Evolutionary conservation across 2,329 filamentous ascomycete genomes (phyloP), one percentile per base, ranked within the genome.

Genomic region (Hirsutella minnesotensis): DNA sequence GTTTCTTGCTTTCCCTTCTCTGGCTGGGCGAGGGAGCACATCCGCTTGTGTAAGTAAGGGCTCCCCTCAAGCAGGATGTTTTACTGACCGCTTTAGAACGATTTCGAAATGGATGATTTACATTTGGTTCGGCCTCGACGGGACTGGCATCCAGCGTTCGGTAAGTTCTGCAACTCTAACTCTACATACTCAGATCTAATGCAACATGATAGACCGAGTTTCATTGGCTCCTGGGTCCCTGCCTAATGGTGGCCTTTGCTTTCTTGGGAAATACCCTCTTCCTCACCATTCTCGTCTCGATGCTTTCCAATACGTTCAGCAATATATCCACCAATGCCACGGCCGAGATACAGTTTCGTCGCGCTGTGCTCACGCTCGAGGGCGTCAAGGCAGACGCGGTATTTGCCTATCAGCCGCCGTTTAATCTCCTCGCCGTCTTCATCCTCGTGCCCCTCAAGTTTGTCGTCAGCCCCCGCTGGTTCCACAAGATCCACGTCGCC

Each of bases 101-200:
- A 88, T 92, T 47, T 79, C 79, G 37, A 88, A 89, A 61, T 94
- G 86, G 86, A 90, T 94, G 85, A 74, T 92, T 2, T 92, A 84
- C 74, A 89, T 94, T 49, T 94, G 86, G 86, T 92, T 94, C 55
- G 86, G 86, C 2, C 74, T 94, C 2, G 86, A 92, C 52, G 86
- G 76, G 7, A 78, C 72, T 3, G 77, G 77, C 8, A 79, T 81
- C 35, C 69, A 77, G 39, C 60, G 68, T 49, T 76, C 75, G 44
- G 70, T 72, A 54, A 55, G 67, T 34, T 7, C 3, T 16, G 33
- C 15, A 3, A 12, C 30, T 13, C 10, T 31, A 12, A 12, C 13
- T 5, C 9, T 15, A 27, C 16, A 19, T 4, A 9, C 9, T 2
- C 3, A 19, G 3, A 5, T 22, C 18, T 21, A 12, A 35, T 24